Evolutionary conservation across 164 flowering plant genomes (phyloP).

Genomic region (Hamamelis virginiana): DNA sequence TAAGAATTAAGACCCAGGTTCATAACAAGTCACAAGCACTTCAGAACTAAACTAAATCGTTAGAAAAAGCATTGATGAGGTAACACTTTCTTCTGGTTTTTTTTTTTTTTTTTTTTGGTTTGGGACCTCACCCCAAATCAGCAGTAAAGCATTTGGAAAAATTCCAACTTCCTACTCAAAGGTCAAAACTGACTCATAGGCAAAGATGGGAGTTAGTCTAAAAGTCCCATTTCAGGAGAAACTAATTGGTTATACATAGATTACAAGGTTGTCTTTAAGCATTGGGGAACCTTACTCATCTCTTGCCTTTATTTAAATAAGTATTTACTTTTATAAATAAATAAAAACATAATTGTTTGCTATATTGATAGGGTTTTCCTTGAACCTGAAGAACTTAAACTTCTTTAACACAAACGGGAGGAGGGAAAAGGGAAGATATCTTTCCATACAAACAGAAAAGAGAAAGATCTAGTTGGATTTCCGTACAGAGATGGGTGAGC

Average conservation of each 20-base stretch:
- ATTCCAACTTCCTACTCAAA: too few relatives aligned
- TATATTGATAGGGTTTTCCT: neutral
- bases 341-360: too few relatives aligned
- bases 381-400: neutral
- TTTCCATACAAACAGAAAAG: neutral
- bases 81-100: too few relatives aligned
- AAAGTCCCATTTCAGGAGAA: neutral
- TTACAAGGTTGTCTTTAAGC: neutral
- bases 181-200: too few relatives aligned
- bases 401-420: neutral
- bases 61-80: too few relatives aligned
- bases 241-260: neutral
- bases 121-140: too few relatives aligned
- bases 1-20: too few relatives aligned
- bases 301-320: neutral
- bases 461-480: slow-evolving; percentile 12
- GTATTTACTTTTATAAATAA: too few relatives aligned
- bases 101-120: too few relatives aligned
- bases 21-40: too few relatives aligned
- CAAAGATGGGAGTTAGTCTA: neutral
- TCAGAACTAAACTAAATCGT: too few relatives aligned
- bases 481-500: slow-evolving; percentile 92
- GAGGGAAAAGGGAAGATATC: neutral
- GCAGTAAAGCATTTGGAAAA: too few relatives aligned
- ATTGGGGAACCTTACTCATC: neutral